Base-by-base conservation (phyloP, 202 grass and related monocot species). In the Saccharum hybrid region DNA sequence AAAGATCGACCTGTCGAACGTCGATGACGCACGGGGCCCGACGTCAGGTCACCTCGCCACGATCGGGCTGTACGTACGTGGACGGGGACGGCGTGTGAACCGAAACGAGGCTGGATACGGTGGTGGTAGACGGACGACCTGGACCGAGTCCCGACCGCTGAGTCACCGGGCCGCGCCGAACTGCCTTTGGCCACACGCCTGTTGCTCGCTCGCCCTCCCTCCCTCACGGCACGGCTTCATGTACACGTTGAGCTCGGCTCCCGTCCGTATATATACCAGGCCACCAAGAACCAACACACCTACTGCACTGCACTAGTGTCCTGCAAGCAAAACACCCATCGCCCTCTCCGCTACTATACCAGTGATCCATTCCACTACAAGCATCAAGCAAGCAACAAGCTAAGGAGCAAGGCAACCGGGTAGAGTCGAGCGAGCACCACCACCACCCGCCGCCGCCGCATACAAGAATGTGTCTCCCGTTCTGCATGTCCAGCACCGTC, bases 391-490 rank as follows among this genome's bases (percentile, higher is more conserved):
- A 40, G 11, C 12, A 16, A 63, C 1, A 18, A 8, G 34, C 26
- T 26, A 28, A 28, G 28, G 3, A 26, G 5, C 30, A 40, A 12
- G n/a, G 5, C 28, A 65, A 11, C 56, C 19, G n/a, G 8, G 56
- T 10, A 60, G 56, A 15, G 46, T 49, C 46, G 14, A 42, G 40
- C 0, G 9, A 42, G 40, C 0, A 1, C 45, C 12, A 14, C 4
- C 42, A 45, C 45, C 45, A 14, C 4, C 12, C 45, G 42, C 42
- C 42, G 10, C 42, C 43, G 6, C 38, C 6, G 12, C 43, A 46
- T 14, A 12, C 43, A 49, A 63, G 19, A n/a, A 84, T 88, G 81
- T 88, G 76, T 63, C 2, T 84, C 51, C 4, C 8, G 26, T 26
- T 26, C 26, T 49, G 48, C 48, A 6, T 15, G 49, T 4, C 21